Evolutionary conservation across 2,329 filamentous ascomycete genomes (phyloP).

Genomic region (Dothidotthia symphoricarpi): DNA sequence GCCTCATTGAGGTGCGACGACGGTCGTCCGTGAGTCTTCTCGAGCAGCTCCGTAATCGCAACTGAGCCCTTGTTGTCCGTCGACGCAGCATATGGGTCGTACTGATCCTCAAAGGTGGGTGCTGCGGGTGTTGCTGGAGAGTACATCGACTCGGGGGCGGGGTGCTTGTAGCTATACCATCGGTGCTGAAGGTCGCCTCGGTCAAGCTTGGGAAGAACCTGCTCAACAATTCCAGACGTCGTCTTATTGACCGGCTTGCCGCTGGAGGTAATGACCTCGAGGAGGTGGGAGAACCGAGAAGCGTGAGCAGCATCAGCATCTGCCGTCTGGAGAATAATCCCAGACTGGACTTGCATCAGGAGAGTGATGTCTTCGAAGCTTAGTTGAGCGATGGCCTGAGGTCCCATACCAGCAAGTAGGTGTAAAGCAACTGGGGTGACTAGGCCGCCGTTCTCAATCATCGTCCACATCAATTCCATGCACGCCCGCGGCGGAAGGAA

Average conservation of each 20-base stretch:
- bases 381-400: slow-evolving; percentile 59
- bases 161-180: slow-evolving; percentile 60
- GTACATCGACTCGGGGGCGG: slow-evolving; percentile 44
- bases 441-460: slow-evolving; percentile 64
- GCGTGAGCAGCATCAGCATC: slow-evolving; percentile 57
- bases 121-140: slow-evolving; percentile 56
- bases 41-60: slow-evolving; percentile 83
- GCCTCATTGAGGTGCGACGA: slow-evolving; percentile 76
- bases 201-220: slow-evolving; percentile 56
- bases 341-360: slow-evolving; percentile 60
- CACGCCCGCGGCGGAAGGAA: slow-evolving; percentile 55
- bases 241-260: slow-evolving; percentile 55
- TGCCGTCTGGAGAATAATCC: slow-evolving; percentile 48
- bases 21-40: slow-evolving; percentile 72
- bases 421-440: slow-evolving; percentile 61
- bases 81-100: slow-evolving; percentile 84
- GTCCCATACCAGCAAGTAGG: slow-evolving; percentile 59
- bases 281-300: slow-evolving; percentile 60
- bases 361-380: slow-evolving; percentile 55
- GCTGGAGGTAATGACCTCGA: slow-evolving; percentile 57
- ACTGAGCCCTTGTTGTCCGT: slow-evolving; percentile 94
- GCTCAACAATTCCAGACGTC: slow-evolving; percentile 58
- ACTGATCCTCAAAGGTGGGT: slow-evolving; percentile 72
- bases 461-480: slow-evolving; percentile 61
- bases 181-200: slow-evolving; percentile 49